phyloP scores from a whole-genome alignment of 345 rosid genomes.

The Eutrema heterophyllum region DNA sequence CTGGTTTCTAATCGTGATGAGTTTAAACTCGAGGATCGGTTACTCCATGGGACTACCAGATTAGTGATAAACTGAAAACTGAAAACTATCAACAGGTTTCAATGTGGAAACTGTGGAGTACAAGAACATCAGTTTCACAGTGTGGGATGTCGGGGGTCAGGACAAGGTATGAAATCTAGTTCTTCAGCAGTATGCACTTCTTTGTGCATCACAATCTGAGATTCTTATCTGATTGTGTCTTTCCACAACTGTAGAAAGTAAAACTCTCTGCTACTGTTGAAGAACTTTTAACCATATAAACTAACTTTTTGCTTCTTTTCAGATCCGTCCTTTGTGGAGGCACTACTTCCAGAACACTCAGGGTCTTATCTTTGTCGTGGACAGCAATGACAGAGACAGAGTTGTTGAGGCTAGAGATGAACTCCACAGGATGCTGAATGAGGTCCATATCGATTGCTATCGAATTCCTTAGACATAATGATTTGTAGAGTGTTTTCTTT shows the following conservation, averaged over 20 bases:
- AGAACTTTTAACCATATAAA: not conserved
- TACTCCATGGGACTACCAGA: not conserved
- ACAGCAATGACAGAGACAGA: slow-evolving; percentile 76
- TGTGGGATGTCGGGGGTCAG: slow-evolving; percentile 91
- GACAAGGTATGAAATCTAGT: slow-evolving; percentile 56
- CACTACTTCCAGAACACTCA: slow-evolving; percentile 79
- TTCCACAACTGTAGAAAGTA: not conserved
- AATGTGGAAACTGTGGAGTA: slow-evolving; percentile 90
- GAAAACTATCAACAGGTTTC: slow-evolving; percentile 41
- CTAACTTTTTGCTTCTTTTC: not conserved
- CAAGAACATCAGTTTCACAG: slow-evolving; percentile 69
- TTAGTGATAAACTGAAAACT: not conserved
- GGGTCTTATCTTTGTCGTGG: slow-evolving; percentile 84
- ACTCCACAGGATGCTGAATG: slow-evolving; percentile 77
- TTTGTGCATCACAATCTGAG: not conserved
- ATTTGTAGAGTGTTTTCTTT: not conserved
- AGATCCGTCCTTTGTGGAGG: slow-evolving; percentile 81
- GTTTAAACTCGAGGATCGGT: not conserved
- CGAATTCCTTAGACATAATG: not conserved
- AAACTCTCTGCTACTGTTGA: not conserved
- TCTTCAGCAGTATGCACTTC: not conserved
- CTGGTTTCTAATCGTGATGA: not conserved
- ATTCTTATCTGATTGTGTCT: not conserved
- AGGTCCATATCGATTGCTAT: slow-evolving; percentile 30
- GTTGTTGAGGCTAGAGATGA: slow-evolving; percentile 58